Conservation (phyloP, 441 rosid genomes). For the Daphne laureola region DNA sequence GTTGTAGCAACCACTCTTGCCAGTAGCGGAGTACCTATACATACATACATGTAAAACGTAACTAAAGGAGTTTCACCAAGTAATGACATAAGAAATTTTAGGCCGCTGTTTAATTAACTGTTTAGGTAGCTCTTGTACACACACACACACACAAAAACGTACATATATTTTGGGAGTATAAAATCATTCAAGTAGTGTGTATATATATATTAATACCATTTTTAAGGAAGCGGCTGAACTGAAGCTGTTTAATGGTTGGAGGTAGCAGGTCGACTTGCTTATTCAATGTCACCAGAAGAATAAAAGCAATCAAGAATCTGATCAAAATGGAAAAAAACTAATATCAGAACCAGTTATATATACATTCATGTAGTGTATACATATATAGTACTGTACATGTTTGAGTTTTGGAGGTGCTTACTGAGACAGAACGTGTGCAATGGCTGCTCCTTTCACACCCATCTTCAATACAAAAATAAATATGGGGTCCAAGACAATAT, state of each 20-base stretch:
- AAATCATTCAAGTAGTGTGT: not conserved
- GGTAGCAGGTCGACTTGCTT: conserved; percentile 46
- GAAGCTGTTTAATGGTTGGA: conserved; percentile 44
- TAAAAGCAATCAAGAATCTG: conserved; percentile 51
- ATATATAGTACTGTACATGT: not conserved
- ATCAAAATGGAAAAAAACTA: no score
- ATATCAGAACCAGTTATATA: conserved; percentile 2
- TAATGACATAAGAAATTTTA: not conserved
- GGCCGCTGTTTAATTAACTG: not conserved
- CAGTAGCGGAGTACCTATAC: conserved; percentile 37
- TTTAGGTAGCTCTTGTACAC: no score
- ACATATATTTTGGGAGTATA: no score
- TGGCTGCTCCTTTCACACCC: conserved; percentile 72
- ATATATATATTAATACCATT: conserved; percentile 27
- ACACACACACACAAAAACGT: no score
- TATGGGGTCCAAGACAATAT: conserved; percentile 54
- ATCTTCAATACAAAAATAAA: conserved; percentile 46
- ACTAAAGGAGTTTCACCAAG: not conserved
- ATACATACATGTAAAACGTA: not conserved
- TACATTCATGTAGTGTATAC: not conserved
- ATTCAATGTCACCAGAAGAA: conserved; percentile 41
- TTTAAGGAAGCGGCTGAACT: conserved; percentile 47
- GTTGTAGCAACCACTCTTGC: conserved; percentile 61
- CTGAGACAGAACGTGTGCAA: conserved; percentile 75
- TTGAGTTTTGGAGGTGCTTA: conserved; percentile 21